Conservation (phyloP, 2,329 filamentous ascomycete genomes). For the Pseudogymnoascus sp. region DNA sequence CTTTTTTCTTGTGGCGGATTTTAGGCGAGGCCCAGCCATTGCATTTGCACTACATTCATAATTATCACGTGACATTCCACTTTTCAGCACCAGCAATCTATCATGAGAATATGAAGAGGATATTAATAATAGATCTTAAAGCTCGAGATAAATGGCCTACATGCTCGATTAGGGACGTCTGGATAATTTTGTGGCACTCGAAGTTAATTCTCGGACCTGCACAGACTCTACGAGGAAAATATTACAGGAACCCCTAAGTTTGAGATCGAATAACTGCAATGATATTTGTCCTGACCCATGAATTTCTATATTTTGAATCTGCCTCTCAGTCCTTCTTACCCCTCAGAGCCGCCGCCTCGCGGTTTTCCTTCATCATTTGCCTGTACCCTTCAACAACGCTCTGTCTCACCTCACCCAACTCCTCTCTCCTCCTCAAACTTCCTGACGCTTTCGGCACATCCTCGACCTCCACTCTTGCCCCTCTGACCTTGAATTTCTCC, state of each 20-base stretch:
- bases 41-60: constrained; percentile 4
- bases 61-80: not conserved
- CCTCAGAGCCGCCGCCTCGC: constrained; percentile 9
- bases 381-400: constrained; percentile 70
- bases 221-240: not conserved
- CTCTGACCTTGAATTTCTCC: constrained; percentile 41
- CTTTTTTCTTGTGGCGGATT: constrained; percentile 5
- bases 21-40: constrained; percentile 4
- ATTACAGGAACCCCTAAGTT: not conserved
- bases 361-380: constrained; percentile 55
- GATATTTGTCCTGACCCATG: not conserved
- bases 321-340: not conserved
- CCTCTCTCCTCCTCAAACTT: constrained; percentile 65
- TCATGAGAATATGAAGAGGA: not conserved
- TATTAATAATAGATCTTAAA: not conserved
- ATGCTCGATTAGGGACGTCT: not conserved
- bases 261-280: not conserved
- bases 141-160: not conserved
- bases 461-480: constrained; percentile 59
- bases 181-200: not conserved
- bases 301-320: not conserved
- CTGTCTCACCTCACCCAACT: constrained; percentile 61
- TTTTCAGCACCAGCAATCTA: not conserved
- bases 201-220: not conserved
- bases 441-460: constrained; percentile 64